phyloP scores from a whole-genome alignment of 177 flowering plant genomes.

The Telopea speciosissima region DNA sequence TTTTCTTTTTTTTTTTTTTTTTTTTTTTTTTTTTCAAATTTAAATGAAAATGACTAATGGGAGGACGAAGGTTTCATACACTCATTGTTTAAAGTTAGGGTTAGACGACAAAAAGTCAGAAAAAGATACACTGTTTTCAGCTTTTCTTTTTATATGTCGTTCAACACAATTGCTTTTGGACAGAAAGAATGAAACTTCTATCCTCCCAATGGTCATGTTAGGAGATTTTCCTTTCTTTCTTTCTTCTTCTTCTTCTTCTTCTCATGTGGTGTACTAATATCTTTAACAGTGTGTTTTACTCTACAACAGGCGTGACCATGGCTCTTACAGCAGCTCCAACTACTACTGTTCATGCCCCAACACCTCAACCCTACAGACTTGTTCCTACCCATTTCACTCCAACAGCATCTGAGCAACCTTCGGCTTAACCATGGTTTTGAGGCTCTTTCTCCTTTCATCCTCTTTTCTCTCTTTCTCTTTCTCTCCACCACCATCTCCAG shows the following conservation, averaged over 20 bases:
- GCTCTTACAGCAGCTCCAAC: constrained; percentile 55
- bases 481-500: constrained; percentile 12
- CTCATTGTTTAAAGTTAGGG: no score
- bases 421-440: constrained; percentile 26
- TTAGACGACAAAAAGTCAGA: no score
- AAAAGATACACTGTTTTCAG: no score
- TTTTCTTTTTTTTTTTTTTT: no score
- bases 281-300: constrained; percentile 88
- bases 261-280: constrained; percentile 42
- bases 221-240: no score
- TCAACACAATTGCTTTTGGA: no score
- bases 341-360: constrained; percentile 24
- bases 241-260: not conserved
- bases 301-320: constrained; percentile 90
- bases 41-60: not conserved
- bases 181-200: no score
- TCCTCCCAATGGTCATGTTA: no score
- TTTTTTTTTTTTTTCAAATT: no score
- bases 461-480: constrained; percentile 13
- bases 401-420: constrained; percentile 26
- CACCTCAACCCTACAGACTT: constrained; percentile 59
- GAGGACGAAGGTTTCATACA: no score
- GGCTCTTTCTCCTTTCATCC: constrained; percentile 6
- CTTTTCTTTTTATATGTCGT: no score
- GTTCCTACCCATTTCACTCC: constrained; percentile 19